Percentiles rank a stretch among this genome's conserved stretches.
These are phyloP conservation scores for Hevea brasiliensis DNA, from an alignment of 345 rosid genomes.

Conservation along the genomic window DNA sequence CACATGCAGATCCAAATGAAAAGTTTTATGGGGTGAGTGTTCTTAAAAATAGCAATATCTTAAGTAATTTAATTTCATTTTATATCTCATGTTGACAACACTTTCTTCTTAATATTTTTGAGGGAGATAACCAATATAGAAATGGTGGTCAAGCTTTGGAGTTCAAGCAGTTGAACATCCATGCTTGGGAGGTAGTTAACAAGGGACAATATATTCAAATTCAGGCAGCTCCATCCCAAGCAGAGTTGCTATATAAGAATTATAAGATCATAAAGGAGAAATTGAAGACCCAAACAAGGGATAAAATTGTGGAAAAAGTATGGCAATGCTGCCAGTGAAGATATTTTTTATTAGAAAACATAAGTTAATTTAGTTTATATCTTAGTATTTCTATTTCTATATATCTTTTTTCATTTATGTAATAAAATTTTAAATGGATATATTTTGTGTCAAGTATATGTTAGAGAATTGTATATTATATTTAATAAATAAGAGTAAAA, in stretches of 20 bases:
- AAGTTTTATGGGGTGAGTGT: conserved; percentile 58
- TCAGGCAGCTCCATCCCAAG: conserved; percentile 78
- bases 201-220: conserved; percentile 74
- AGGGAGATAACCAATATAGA: conserved; percentile 77
- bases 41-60: neutral
- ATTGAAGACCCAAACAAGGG: conserved; percentile 48
- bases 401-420: no score
- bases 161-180: conserved; percentile 62
- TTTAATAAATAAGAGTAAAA: no score
- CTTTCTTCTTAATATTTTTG: neutral
- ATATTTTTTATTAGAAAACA: no score
- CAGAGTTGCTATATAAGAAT: conserved; percentile 55
- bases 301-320: conserved; percentile 57
- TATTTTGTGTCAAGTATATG: no score
- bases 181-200: conserved; percentile 66
- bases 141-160: conserved; percentile 73
- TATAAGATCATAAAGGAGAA: conserved; percentile 52
- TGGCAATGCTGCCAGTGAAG: conserved; percentile 68
- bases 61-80: neutral
- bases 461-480: no score
- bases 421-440: no score
- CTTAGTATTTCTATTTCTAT: no score
- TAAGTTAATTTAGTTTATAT: no score
- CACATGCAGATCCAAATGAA: conserved; percentile 71
- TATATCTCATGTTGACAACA: neutral